Percentiles rank a stretch among this genome's conserved stretches.
Conservation (phyloP, 148 eudicot genomes). For the Rhododendron mucronatum region DNA sequence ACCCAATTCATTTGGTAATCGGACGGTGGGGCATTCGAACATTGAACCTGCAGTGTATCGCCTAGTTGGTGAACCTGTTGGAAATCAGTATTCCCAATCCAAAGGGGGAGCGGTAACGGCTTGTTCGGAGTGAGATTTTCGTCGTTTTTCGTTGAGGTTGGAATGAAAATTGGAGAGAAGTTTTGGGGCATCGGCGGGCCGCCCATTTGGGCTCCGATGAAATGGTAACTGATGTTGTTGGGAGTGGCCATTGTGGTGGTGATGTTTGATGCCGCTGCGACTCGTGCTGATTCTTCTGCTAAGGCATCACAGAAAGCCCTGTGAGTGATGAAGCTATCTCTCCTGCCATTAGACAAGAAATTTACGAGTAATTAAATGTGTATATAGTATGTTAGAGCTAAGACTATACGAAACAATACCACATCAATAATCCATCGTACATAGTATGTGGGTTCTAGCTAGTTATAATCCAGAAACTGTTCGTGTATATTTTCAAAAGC, state of each 20-base stretch:
- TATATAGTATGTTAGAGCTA: not conserved
- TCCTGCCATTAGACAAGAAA: slow-evolving; percentile 38
- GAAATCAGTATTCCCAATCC: slow-evolving; percentile 21
- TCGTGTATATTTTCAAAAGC: not conserved
- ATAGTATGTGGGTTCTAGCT: not conserved
- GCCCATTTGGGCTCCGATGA: slow-evolving; percentile 41
- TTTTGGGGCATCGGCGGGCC: slow-evolving; percentile 40
- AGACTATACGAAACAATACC: not conserved
- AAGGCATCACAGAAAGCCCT: slow-evolving; percentile 94
- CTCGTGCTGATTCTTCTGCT: slow-evolving; percentile 88
- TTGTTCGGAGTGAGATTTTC: not conserved
- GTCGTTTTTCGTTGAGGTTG: slow-evolving; percentile 30
- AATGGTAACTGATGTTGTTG: slow-evolving; percentile 44
- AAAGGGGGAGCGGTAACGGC: slow-evolving; percentile 16
- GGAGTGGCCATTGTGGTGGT: slow-evolving; percentile 21
- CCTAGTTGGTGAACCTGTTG: slow-evolving; percentile 23
- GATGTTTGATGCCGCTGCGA: slow-evolving; percentile 61
- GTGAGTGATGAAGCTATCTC: slow-evolving; percentile 92
- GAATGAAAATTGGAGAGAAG: slow-evolving; percentile 54
- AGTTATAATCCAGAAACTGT: not conserved
- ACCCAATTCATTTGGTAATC: slow-evolving; percentile 32
- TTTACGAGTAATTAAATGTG: too few species aligned
- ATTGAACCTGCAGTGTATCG: not conserved
- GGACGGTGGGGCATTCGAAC: slow-evolving; percentile 17
- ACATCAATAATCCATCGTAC: not conserved